Conservation (phyloP, 306 rosid species). For the Alnus rubra region DNA sequence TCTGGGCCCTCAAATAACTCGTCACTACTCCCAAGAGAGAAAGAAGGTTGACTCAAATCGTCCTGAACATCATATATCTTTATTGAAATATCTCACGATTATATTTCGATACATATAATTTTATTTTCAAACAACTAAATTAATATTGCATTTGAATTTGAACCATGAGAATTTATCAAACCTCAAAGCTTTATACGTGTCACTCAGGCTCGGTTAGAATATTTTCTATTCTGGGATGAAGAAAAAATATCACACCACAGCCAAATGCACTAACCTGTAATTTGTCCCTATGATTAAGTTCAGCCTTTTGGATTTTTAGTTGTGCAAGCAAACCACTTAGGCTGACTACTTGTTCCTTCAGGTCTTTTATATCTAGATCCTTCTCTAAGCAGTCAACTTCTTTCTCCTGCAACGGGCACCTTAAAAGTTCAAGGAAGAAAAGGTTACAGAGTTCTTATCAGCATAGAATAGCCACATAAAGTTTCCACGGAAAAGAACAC, state of each 20-base stretch:
- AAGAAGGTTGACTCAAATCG: constrained; percentile 39
- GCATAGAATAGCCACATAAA: constrained; percentile 16
- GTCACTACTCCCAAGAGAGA: constrained; percentile 40
- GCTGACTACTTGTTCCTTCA: constrained; percentile 64
- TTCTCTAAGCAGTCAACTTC: constrained; percentile 46
- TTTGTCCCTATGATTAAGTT: constrained; percentile 34
- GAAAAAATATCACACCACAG: background rate
- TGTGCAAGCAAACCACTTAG: constrained; percentile 57
- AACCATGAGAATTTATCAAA: constrained; percentile 12
- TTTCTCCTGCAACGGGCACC: constrained; percentile 51
- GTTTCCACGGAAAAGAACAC: constrained; percentile 11
- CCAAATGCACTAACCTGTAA: constrained; percentile 57
- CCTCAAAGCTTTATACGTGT: background rate
- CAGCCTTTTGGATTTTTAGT: constrained; percentile 57
- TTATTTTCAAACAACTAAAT: background rate
- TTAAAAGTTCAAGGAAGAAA: constrained; percentile 38
- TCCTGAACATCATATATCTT: constrained; percentile 44
- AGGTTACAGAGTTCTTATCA: constrained; percentile 22
- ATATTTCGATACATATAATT: background rate
- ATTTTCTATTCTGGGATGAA: background rate
- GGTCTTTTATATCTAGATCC: constrained; percentile 54
- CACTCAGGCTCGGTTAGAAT: background rate
- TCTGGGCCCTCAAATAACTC: constrained; percentile 29
- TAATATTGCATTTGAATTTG: background rate
- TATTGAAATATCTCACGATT: constrained; percentile 13